Base-by-base conservation (phyloP, 805 yeast species). In the Monosporozyma yasuniensis region DNA sequence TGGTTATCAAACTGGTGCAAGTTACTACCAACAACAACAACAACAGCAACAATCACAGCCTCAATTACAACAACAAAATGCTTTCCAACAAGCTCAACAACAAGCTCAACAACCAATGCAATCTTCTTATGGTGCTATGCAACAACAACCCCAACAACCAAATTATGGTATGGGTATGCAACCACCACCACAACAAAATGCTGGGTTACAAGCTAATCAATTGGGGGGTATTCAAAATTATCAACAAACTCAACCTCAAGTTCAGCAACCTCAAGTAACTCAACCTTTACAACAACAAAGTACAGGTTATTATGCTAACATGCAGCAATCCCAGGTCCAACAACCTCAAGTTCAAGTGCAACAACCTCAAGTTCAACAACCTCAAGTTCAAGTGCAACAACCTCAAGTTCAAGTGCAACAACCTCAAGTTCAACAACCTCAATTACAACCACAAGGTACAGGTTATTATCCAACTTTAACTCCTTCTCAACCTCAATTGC, bases 361-460 rank as follows among this genome's bases (percentile, higher is more conserved):
- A 47, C 51, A 47, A 37, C 50, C 45, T 32, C 37, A 47, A 42
- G 56, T 65, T 30, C 63, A 59, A 35, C 59, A 70, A 14, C 77
- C n/a, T n/a, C n/a, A n/a, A n/a, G n/a, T n/a, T n/a, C n/a, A n/a
- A n/a, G n/a, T 48, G 21, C 49, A 32, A n/a, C 39, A 25, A 19
- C n/a, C 27, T 14, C n/a, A n/a, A n/a, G n/a, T n/a, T n/a, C 63
- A 60, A 27, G n/a, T n/a, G n/a, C 44, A 53, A 34, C 58, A n/a
- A n/a, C n/a, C n/a, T n/a, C 51, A 54, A 39, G 50, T 63, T 32
- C 56, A 59, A 47, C 51, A 47, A 37, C 50, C 45, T 32, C 37
- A 47, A 42, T 57, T 65, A 32, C 63, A 59, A 35, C 59, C 70
- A 14, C 77, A 73, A 54, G 68, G 66, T 7, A 71, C 76, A 1